Evolutionary conservation across 2,329 filamentous ascomycete species (phyloP).

Genomic region (Hymenoscyphus infarciens): DNA sequence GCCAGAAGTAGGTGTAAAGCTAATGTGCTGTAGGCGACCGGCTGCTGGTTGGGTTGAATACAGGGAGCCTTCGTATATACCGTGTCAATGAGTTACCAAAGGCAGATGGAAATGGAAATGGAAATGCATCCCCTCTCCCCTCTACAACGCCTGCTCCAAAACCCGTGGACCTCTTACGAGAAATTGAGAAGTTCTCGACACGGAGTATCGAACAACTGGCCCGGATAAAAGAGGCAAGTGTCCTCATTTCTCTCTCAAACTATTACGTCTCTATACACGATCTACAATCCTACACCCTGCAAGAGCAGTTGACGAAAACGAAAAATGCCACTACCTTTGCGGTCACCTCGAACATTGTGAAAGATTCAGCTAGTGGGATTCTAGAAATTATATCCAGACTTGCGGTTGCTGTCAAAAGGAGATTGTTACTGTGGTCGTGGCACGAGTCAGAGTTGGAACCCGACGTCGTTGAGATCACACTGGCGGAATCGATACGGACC

Average conservation of each 20-base stretch:
- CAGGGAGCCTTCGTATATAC: slow-evolving; percentile 84
- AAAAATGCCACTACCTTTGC: slow-evolving; percentile 89
- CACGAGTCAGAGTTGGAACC: slow-evolving; percentile 83
- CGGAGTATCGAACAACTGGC: slow-evolving; percentile 90
- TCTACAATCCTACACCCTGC: slow-evolving; percentile 74
- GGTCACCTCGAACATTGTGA: slow-evolving; percentile 92
- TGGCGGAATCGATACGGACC: slow-evolving; percentile 81
- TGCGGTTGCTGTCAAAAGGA: slow-evolving; percentile 89
- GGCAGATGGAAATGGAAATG: slow-evolving; percentile 24
- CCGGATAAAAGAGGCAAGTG: slow-evolving; percentile 90
- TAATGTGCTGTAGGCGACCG: slow-evolving; percentile 63
- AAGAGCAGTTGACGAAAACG: slow-evolving; percentile 76
- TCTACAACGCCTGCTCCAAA: slow-evolving; percentile 39
- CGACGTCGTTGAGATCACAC: slow-evolving; percentile 70
- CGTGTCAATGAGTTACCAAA: slow-evolving; percentile 68
- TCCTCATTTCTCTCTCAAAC: slow-evolving; percentile 86
- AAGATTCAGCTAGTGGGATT: slow-evolving; percentile 80
- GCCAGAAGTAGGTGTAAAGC: slow-evolving; percentile 3
- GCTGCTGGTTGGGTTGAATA: slow-evolving; percentile 87
- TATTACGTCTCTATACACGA: slow-evolving; percentile 88
- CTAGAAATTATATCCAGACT: slow-evolving; percentile 89
- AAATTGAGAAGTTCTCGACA: slow-evolving; percentile 90
- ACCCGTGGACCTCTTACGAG: slow-evolving; percentile 80
- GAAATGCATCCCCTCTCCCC: slow-evolving; percentile 22
- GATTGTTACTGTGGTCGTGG: slow-evolving; percentile 90